phyloP scores from a whole-genome alignment of 2,329 filamentous ascomycete genomes.

The Xylariaceae sp. region DNA sequence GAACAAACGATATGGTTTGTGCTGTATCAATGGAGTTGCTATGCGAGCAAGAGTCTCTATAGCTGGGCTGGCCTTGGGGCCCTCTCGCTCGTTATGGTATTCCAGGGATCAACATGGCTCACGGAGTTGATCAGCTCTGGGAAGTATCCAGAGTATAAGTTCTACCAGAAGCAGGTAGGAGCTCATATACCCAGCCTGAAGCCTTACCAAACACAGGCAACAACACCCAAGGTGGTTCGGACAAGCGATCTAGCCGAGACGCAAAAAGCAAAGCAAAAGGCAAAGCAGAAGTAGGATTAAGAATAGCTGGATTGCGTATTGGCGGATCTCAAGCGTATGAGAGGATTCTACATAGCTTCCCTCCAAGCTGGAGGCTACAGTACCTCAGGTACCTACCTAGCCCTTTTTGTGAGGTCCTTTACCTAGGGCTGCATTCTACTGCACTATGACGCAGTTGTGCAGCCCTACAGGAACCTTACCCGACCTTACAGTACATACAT shows the following conservation, averaged over 20 bases:
- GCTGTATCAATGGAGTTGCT: slow-evolving; percentile 87
- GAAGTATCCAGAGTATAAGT: slow-evolving; percentile 87
- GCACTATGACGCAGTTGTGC: slow-evolving; percentile 23
- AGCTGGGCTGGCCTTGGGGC: slow-evolving; percentile 80
- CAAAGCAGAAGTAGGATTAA: too few relatives aligned
- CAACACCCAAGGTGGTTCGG: slow-evolving; percentile 50
- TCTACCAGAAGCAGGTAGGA: slow-evolving; percentile 81
- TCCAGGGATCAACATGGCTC: slow-evolving; percentile 86
- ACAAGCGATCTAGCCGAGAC: slow-evolving; percentile 54
- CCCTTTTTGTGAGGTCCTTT: too few relatives aligned
- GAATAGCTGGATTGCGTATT: slow-evolving; percentile 10
- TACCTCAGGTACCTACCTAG: too few relatives aligned
- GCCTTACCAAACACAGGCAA: slow-evolving; percentile 46
- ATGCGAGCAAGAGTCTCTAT: slow-evolving; percentile 67
- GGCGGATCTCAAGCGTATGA: slow-evolving; percentile 9
- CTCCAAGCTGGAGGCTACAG: too few relatives aligned
- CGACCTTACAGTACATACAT: background rate
- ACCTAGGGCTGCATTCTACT: slow-evolving; percentile 7
- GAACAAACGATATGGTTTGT: slow-evolving; percentile 90
- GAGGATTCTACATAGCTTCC: slow-evolving; percentile 1
- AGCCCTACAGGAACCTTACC: slow-evolving; percentile 5
- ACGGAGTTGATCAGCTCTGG: slow-evolving; percentile 78
- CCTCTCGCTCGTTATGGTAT: slow-evolving; percentile 72
- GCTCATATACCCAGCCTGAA: slow-evolving; percentile 73
- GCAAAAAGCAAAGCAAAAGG: slow-evolving; percentile 46